Percentiles rank a stretch among this genome's conserved stretches.
These are phyloP conservation scores for Sporothrix pallida DNA, from an alignment of 2,329 filamentous ascomycete species.

Conservation along the genomic window DNA sequence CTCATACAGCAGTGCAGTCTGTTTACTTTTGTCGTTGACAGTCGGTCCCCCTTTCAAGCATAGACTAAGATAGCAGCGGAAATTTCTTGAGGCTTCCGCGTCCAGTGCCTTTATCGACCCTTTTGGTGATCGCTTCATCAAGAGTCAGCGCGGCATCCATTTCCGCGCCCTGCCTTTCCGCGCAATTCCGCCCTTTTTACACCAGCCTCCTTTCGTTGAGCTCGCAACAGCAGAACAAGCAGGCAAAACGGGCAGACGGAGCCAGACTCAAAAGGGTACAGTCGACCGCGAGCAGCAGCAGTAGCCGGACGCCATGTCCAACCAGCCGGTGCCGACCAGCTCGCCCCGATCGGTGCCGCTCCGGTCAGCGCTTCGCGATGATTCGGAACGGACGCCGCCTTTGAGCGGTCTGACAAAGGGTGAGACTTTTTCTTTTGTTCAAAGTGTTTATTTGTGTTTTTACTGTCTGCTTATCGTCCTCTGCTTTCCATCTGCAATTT, in stretches of 20 bases:
- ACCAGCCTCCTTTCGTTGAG: not conserved
- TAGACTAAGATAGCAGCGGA: not conserved
- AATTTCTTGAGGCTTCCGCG: not conserved
- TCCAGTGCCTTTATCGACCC: not conserved
- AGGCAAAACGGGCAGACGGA: no score
- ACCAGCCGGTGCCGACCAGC: conserved; percentile 24
- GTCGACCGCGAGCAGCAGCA: not conserved
- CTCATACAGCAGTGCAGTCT: not conserved
- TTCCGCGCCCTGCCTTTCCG: not conserved
- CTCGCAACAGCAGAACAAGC: no score
- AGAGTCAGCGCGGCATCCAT: conserved; percentile 10
- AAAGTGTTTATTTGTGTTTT: not conserved
- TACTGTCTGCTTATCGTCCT: not conserved
- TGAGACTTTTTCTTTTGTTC: conserved; percentile 3
- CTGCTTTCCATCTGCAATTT: not conserved
- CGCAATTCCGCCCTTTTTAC: not conserved
- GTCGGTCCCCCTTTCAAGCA: not conserved
- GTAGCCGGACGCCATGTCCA: conserved; percentile 32
- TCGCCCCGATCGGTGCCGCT: conserved; percentile 43
- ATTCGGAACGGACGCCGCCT: conserved; percentile 37
- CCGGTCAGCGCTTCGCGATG: conserved; percentile 49
- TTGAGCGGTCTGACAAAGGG: conserved; percentile 36
- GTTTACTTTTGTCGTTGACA: not conserved
- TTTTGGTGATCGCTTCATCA: not conserved
- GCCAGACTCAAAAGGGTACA: not conserved